Evolutionary conservation across 768 basidiomycete species (phyloP), one percentile per base, ranked within the genome.

Genomic region (Crepidotus variabilis): DNA sequence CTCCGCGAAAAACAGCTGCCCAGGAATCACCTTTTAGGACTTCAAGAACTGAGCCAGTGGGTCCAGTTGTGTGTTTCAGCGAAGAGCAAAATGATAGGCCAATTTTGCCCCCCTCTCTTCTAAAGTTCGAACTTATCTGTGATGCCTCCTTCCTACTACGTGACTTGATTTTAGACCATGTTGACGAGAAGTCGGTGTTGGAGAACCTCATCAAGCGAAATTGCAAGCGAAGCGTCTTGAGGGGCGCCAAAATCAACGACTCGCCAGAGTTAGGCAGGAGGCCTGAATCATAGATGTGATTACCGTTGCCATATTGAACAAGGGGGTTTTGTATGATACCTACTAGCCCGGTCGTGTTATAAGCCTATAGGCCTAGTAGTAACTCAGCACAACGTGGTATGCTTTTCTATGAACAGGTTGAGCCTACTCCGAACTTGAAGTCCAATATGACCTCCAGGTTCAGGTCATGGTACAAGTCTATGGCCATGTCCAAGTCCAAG

Each of bases 241-340:
- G 24, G 51, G 5, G 65, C 60, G 18, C 57, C 56, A 67, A 0
- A 71, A 72, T 54, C 10, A 7, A 2, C 59, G 52, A 1, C 65
- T 70, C 60, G 60, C 56, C 16, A 65, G 67, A 0, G 51, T 65
- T 10, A 68, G 72, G 0, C 71, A 72, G 52, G 62, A 65, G 32
- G 64, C 59, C 13, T 71, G 66, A 64, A 56, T 39, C 71, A 72
- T 58, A 60, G 60, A 1, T 74, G 71, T 57, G 54, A 68, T 22
- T 39, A 59, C 0, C 71, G 71, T 57, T 66, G 63, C 45, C 58
- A 55, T 32, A 47, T 65, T 11, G 47, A 60, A 35, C 51, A 62
- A 14, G n/a, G 36, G 8, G 59, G n/a, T n/a, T n/a, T n/a, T n/a
- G n/a, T n/a, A n/a, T n/a, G n/a, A n/a, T n/a, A n/a, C n/a, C n/a